Evolutionary conservation across 176 grass and related monocot genomes (phyloP), one percentile per base, ranked within the genome.

Genomic region (Aegilops tauschii): DNA sequence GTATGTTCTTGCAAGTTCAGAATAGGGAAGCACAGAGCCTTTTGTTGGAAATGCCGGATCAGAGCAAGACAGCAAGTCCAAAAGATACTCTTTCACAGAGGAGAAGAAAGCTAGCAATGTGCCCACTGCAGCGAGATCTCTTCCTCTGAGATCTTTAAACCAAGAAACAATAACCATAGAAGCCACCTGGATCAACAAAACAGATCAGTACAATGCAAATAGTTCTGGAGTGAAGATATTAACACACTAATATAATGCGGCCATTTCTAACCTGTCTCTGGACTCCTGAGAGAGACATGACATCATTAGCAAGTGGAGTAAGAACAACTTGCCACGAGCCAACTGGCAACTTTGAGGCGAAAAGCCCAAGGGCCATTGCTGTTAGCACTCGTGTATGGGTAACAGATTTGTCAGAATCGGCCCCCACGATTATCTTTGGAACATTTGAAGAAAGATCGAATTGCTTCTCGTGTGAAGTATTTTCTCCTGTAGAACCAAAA

Each of bases 21-120:
- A 59, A 84, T 98, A 98, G 52, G 97, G 92, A 87, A 93, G 88
- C 66, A 67, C 42, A 69, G 92, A 94, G 80, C 85, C 90, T 87
- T 99, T 99, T 73, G 97, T 99, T 78, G 97, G 97, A 88, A 96
- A 94, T 77, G 92, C 83, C 61, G 94, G 94, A 79, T 96, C 97
- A 80, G 97, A 91, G 79, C 97, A 96, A 71, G 90, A 61, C 65
- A 99, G 91, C 35, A 99, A 74, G 81, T 96, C 97, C 74, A 96
- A 79, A 14, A 99, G 81, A 71, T 89, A 94, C 68, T 94, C 88
- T 82, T 99, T 99, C 76, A 94, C 71, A 82, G 86, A 86, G 82
- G 83, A 88, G 66, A 95, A 87, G 80, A 91, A 89, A 89, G 73
- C 77, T 63, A 94, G 80, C 62, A 96, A 82, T 84, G 89, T 35